These are phyloP conservation scores for Colletotrichum horii DNA, from an alignment of 2,329 filamentous ascomycete genomes.

Conservation along the genomic window DNA sequence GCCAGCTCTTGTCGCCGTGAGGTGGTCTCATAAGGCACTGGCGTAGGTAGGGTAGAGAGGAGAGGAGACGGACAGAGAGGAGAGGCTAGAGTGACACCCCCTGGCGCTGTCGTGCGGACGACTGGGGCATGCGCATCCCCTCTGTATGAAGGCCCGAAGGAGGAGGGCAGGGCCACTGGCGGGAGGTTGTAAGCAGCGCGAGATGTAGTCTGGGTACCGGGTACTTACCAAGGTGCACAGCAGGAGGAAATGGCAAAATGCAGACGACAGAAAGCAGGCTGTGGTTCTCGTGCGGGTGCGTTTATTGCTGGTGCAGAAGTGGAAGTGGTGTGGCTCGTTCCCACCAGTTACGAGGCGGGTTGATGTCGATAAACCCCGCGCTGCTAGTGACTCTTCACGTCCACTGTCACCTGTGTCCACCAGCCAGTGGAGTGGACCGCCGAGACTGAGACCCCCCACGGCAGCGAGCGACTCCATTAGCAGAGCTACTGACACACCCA, in stretches of 20 bases:
- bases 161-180: neutral
- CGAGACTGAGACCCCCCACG: neutral
- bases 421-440: constrained; percentile 9
- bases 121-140: constrained; percentile 1
- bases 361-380: neutral
- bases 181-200: neutral
- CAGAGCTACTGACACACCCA: neutral
- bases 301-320: neutral
- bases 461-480: constrained; percentile 2
- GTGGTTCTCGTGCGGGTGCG: neutral
- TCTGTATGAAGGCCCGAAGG: constrained; percentile 15
- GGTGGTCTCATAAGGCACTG: neutral
- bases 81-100: neutral
- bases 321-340: neutral
- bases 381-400: neutral
- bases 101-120: neutral
- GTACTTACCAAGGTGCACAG: neutral
- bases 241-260: neutral
- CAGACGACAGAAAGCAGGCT: constrained; percentile 2
- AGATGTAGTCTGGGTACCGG: constrained; percentile 7
- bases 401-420: neutral
- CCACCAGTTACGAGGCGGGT: neutral
- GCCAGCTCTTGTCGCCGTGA: neutral
- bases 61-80: neutral
- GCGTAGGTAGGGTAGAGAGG: too few species aligned